Evolutionary conservation across 345 rosid genomes (phyloP).

Genomic region (Gossypium australe): DNA sequence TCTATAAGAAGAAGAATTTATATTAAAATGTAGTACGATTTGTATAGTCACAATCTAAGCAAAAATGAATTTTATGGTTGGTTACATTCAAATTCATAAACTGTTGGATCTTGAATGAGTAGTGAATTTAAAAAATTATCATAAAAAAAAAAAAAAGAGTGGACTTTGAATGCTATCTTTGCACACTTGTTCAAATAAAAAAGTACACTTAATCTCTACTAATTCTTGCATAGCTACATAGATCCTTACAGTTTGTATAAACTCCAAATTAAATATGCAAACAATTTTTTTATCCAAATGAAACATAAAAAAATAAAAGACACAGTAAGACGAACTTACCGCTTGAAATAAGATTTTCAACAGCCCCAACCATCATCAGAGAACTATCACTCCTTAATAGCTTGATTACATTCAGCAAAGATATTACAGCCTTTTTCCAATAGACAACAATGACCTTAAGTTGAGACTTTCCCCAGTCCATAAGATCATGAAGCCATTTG

Average conservation of each 20-base stretch:
- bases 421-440: conserved; percentile 72
- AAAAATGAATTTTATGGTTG: neutral
- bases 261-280: neutral
- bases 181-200: neutral
- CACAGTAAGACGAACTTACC: conserved; percentile 41
- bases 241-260: neutral
- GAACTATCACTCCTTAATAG: conserved; percentile 36
- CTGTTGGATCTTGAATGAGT: neutral
- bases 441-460: conserved; percentile 74
- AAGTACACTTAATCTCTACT: neutral
- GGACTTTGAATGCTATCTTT: neutral
- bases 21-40: neutral
- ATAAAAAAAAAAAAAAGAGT: neutral
- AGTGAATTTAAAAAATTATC: neutral
- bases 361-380: conserved; percentile 29
- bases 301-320: neutral
- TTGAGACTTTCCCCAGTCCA: conserved; percentile 89
- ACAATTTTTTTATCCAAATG: neutral
- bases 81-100: neutral
- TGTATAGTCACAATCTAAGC: neutral
- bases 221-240: neutral
- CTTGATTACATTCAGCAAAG: conserved; percentile 51
- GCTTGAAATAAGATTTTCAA: conserved; percentile 54
- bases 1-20: neutral
- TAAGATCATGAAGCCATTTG: conserved; percentile 82